Evolutionary conservation across 2,329 filamentous ascomycete species (phyloP).

Genomic region (Colletotrichum acutatum): DNA sequence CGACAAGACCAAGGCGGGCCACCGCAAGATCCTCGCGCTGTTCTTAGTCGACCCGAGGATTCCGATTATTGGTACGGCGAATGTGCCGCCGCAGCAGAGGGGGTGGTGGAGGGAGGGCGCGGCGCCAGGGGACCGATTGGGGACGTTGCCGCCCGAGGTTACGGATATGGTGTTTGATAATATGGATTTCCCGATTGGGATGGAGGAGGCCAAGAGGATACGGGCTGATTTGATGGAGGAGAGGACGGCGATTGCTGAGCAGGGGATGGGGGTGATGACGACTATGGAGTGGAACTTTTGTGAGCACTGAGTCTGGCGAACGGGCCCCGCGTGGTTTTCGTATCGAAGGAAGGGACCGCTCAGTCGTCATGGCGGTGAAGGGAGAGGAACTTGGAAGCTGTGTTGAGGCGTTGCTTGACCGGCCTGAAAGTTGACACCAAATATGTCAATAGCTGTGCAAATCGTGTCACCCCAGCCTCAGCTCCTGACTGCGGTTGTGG

Average conservation of each 20-base stretch:
- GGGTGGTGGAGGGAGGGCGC: slow-evolving; percentile 49
- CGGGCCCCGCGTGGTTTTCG: too few relatives aligned
- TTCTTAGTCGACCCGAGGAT: slow-evolving; percentile 69
- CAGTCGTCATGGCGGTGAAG: not conserved
- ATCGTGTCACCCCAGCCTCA: not conserved
- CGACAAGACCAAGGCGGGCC: slow-evolving; percentile 63
- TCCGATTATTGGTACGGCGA: slow-evolving; percentile 55
- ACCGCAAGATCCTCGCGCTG: slow-evolving; percentile 69
- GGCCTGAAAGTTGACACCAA: not conserved
- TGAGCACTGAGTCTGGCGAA: slow-evolving; percentile 38
- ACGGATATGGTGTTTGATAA: slow-evolving; percentile 37
- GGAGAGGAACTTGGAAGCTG: not conserved
- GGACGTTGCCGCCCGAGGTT: slow-evolving; percentile 38
- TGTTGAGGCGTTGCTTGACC: not conserved
- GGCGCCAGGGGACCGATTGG: not conserved
- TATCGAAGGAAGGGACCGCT: not conserved
- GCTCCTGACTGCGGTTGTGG: not conserved
- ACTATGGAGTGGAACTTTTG: slow-evolving; percentile 39
- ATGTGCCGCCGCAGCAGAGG: slow-evolving; percentile 56
- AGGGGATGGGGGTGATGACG: not conserved
- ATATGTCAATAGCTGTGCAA: not conserved
- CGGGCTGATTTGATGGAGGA: slow-evolving; percentile 43
- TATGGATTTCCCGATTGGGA: slow-evolving; percentile 39
- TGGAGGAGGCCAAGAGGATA: slow-evolving; percentile 39
- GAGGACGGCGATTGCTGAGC: slow-evolving; percentile 28